Percentiles rank a stretch among this genome's conserved stretches.
Conservation (phyloP, 2,329 filamentous ascomycete genomes). For the Fusarium poae region DNA sequence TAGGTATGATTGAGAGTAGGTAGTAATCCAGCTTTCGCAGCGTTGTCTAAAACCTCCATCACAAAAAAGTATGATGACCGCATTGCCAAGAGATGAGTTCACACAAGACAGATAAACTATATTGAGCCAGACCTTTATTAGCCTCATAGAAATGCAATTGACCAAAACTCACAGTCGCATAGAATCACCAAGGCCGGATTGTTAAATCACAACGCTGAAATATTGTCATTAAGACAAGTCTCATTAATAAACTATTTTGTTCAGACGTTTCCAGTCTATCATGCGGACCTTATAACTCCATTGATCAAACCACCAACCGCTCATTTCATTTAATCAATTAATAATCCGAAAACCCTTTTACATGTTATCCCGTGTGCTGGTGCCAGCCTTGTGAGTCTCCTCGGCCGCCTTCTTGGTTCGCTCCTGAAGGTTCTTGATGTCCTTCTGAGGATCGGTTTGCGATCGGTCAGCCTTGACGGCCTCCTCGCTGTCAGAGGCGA, state of each 20-base stretch:
- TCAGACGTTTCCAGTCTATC: constrained; percentile 22
- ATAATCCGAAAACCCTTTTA: constrained; percentile 47
- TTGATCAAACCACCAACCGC: constrained; percentile 12
- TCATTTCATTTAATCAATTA: constrained; percentile 9
- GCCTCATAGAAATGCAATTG: background rate
- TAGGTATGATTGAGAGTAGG: no score
- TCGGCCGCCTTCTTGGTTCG: constrained; percentile 67
- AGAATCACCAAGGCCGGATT: no score
- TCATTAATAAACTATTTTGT: constrained; percentile 32
- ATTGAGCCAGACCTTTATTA: background rate
- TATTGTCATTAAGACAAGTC: constrained; percentile 7
- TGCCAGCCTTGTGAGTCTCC: constrained; percentile 62
- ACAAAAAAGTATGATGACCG: background rate
- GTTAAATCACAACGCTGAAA: background rate
- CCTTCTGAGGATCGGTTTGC: constrained; percentile 51
- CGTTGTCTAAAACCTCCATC: no score
- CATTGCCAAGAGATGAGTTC: background rate
- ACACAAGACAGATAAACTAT: background rate
- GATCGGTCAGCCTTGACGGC: constrained; percentile 76
- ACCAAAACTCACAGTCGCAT: background rate
- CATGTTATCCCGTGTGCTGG: constrained; percentile 62
- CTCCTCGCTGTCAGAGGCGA: constrained; percentile 85
- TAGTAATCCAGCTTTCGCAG: no score
- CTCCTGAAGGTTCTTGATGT: constrained; percentile 67
- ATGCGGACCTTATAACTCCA: constrained; percentile 24